Evolutionary conservation across 2,329 filamentous ascomycete species (phyloP).

Genomic region (Arachnopeziza araneosa): DNA sequence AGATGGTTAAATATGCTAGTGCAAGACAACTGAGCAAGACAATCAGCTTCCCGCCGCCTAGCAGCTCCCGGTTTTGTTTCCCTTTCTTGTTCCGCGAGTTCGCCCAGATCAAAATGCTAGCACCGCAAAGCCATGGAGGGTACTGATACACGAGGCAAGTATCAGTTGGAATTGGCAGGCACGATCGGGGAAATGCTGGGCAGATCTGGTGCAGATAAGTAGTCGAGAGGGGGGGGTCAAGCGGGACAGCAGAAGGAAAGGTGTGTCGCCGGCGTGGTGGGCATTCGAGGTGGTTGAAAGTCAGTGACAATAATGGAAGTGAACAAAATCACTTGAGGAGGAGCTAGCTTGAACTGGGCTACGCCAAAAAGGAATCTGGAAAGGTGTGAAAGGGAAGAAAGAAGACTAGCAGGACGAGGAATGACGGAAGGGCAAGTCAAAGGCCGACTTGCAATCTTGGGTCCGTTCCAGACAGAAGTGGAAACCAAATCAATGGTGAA

Average conservation of each 20-base stretch:
- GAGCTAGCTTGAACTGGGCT: background rate
- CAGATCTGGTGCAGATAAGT: background rate
- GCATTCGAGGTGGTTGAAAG: background rate
- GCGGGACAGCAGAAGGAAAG: background rate
- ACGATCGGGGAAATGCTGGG: background rate
- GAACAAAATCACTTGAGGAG: background rate
- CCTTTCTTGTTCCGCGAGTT: slow-evolving; percentile 12
- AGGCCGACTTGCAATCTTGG: background rate
- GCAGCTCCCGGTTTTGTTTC: background rate
- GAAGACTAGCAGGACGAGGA: slow-evolving; percentile 10
- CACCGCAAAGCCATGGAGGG: slow-evolving; percentile 24
- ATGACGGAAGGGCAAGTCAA: slow-evolving; percentile 3
- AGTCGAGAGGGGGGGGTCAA: slow-evolving; percentile 2
- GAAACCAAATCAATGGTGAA: slow-evolving; percentile 6
- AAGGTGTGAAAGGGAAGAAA: slow-evolving; percentile 2
- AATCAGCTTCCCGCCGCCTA: background rate
- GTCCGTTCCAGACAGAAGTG: slow-evolving; percentile 15
- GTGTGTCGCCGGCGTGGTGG: background rate
- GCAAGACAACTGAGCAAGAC: background rate
- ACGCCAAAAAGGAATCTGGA: background rate
- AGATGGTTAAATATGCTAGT: background rate
- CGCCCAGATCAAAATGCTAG: slow-evolving; percentile 12
- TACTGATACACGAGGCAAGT: slow-evolving; percentile 13
- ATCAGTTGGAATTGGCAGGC: slow-evolving; percentile 12
- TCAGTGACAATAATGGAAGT: background rate